Conservation (phyloP, 164 flowering plant species). For the Stephania yunnanensis region DNA sequence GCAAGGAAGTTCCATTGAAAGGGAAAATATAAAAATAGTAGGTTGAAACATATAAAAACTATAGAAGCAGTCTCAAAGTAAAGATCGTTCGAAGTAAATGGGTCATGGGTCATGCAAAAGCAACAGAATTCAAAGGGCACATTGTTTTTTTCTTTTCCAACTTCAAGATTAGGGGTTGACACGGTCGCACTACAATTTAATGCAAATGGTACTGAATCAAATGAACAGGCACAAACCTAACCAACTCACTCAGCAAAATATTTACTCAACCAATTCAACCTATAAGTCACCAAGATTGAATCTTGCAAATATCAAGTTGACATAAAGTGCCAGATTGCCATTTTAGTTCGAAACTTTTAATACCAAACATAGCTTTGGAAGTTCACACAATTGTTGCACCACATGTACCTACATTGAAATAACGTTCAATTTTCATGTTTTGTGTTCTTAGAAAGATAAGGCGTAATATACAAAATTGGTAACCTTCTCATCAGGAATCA, state of each 20-base stretch:
- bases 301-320: too few species aligned
- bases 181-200: too few species aligned
- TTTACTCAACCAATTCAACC: too few species aligned
- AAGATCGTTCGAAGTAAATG: not conserved
- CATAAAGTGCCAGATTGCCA: too few species aligned
- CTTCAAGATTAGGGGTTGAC: too few species aligned
- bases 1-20: not conserved
- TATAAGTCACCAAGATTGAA: too few species aligned
- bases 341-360: too few species aligned
- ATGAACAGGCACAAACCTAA: too few species aligned
- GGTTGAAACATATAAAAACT: not conserved
- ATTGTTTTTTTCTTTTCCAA: too few species aligned
- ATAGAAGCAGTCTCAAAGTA: not conserved
- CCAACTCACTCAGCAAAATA: too few species aligned
- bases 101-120: not conserved
- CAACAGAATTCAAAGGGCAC: not conserved
- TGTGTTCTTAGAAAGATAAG: not conserved
- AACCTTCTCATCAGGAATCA: not conserved
- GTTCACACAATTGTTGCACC: not conserved
- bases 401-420: not conserved
- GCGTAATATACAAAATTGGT: not conserved
- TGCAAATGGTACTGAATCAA: too few species aligned
- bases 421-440: not conserved
- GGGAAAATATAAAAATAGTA: not conserved
- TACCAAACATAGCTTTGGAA: not conserved